A percentile compares a stretch with the other conserved stretches of the same genome.
Evolutionary conservation across 768 basidiomycete species (phyloP).

Genomic region (Thelephora aurantiotincta): DNA sequence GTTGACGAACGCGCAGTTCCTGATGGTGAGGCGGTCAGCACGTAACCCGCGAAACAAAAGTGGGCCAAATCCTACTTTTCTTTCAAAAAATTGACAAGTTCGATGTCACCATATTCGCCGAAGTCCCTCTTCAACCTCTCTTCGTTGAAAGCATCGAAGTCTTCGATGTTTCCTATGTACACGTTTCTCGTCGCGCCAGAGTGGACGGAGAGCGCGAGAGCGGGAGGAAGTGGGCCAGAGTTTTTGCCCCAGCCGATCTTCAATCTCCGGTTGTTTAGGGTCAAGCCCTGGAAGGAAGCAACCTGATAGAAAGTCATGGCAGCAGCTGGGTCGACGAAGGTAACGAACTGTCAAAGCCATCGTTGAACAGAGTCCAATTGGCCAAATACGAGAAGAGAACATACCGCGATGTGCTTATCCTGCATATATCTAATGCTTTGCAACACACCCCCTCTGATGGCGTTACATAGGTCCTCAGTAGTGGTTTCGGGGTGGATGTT

Average conservation of each 20-base stretch:
- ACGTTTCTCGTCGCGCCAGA: conserved; percentile 93
- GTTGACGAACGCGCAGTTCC: conserved; percentile 93
- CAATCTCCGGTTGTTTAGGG: conserved; percentile 83
- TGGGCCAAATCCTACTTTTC: conserved; percentile 47
- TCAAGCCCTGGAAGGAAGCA: conserved; percentile 79
- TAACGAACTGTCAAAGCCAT: conserved; percentile 56
- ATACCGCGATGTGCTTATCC: conserved; percentile 93
- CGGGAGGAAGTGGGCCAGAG: conserved; percentile 73
- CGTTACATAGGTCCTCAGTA: conserved; percentile 90
- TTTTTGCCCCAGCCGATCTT: conserved; percentile 99
- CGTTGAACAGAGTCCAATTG: conserved; percentile 1
- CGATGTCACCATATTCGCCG: conserved; percentile 92
- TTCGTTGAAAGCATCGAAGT: conserved; percentile 85
- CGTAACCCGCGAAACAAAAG: not conserved
- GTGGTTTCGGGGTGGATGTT: conserved; percentile 96
- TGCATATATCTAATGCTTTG: conserved; percentile 93
- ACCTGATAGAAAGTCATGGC: conserved; percentile 93
- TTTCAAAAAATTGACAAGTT: conserved; percentile 89
- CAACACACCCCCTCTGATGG: conserved; percentile 90
- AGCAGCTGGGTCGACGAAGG: conserved; percentile 87
- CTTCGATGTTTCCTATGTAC: conserved; percentile 90
- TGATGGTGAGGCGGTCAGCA: conserved; percentile 17
- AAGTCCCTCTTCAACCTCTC: conserved; percentile 89
- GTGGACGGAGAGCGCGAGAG: conserved; percentile 79
- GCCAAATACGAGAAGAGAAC: not conserved